Evolutionary conservation across 768 basidiomycete species (phyloP), one percentile per base, ranked within the genome.

Genomic region (Auricularia heimuer): DNA sequence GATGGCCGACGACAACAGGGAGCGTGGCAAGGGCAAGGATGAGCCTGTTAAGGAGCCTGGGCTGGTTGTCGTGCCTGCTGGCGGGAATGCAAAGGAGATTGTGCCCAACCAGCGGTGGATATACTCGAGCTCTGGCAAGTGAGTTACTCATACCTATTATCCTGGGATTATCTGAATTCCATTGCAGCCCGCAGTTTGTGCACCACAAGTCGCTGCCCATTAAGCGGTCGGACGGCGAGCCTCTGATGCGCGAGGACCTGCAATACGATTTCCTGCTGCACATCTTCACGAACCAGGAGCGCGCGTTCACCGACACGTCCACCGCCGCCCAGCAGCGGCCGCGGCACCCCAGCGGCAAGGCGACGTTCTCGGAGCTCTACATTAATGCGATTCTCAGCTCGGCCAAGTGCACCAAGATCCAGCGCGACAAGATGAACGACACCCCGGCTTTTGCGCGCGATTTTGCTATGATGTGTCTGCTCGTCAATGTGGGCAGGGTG

Each of bases 331-430:
- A 79, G 76, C 66, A 75, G 79, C 54, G 79, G 84, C 63, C 72
- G 79, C 54, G 67, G 70, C 62, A 65, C 67, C 21, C 69, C 66
- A 3, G 64, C 70, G 54, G 76, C 39, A 84, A 82, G 74, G 80
- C 90, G 74, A 85, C 85, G 70, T 94, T 96, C 73, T 82, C 83
- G 70, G 88, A 92, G 72, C 82, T 95, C 67, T 96, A 94, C 73
- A 83, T 92, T 68, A 87, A 89, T 69, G 86, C 91, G 8, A 74
- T 94, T 68, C 87, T 87, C 76, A 80, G 86, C 74, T 88, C 87
- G 1, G 77, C 83, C 8, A 88, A 87, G 69, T 84, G 85, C 36
- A 88, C 89, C 11, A 86, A 85, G 72, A 82, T 82, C 8, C 80
- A 89, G 62, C 86, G 85, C 67, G 86, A 88, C 72, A 90, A 87